These are phyloP conservation scores for Euphrasia confusa DNA, from an alignment of 257 asterid genomes.

Conservation along the genomic window DNA sequence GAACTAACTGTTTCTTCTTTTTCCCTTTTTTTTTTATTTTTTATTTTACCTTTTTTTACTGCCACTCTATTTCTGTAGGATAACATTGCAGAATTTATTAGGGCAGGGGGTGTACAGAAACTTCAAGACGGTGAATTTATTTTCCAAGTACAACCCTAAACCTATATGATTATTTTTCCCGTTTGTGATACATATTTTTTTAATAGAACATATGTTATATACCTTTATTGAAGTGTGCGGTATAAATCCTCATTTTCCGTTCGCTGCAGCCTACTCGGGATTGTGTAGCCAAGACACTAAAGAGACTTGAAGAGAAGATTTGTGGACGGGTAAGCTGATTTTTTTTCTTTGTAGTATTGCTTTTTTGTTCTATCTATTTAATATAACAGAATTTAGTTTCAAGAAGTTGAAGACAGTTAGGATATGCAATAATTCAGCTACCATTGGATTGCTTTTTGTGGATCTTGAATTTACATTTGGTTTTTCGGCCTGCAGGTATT, in stretches of 20 bases:
- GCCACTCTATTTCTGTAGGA: conserved; percentile 45
- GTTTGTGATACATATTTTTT: conserved; percentile 5
- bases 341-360: conserved; percentile 7
- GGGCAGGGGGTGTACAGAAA: conserved; percentile 93
- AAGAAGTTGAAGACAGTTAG: conserved; percentile 5
- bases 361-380: not conserved
- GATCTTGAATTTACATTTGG: conserved; percentile 7
- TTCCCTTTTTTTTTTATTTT: not conserved
- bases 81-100: conserved; percentile 84
- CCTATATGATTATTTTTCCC: not conserved
- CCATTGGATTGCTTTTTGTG: conserved; percentile 7
- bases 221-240: not conserved
- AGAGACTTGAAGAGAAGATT: conserved; percentile 95
- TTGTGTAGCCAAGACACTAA: conserved; percentile 95
- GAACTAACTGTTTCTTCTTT: conserved; percentile 9
- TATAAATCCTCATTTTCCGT: conserved; percentile 8
- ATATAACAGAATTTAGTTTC: conserved; percentile 12
- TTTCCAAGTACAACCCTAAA: conserved; percentile 54
- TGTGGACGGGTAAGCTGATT: conserved; percentile 80
- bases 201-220: not conserved
- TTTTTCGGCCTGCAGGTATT: conserved; percentile 53
- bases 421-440: conserved; percentile 7
- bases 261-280: conserved; percentile 93
- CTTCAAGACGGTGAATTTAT: conserved; percentile 98
- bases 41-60: too few species aligned